Evolutionary conservation across 2,329 filamentous ascomycete species (phyloP).

Genomic region (Xylaria sp.): DNA sequence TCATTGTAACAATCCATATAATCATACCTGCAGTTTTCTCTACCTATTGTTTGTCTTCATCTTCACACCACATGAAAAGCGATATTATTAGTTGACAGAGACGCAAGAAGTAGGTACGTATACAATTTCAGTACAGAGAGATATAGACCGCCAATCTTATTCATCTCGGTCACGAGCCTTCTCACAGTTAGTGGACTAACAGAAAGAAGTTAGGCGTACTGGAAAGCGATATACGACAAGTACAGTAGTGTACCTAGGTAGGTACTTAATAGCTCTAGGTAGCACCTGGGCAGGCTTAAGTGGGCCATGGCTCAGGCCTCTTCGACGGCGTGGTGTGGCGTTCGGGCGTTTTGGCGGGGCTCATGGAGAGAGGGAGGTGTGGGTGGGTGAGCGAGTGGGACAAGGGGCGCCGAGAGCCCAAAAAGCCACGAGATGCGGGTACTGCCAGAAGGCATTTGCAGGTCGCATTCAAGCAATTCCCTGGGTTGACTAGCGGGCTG

Average conservation of each 20-base stretch:
- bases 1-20: too few relatives aligned
- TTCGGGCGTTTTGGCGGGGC: constrained; percentile 14
- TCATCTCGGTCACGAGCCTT: constrained; percentile 26
- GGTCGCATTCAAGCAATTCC: constrained; percentile 12
- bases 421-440: constrained; percentile 34
- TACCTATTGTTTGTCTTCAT: background rate
- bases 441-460: constrained; percentile 16
- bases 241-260: too few relatives aligned
- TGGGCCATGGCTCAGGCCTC: constrained; percentile 9
- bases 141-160: constrained; percentile 34
- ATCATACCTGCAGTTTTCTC: background rate
- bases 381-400: constrained; percentile 27
- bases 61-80: background rate
- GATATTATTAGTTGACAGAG: constrained; percentile 4
- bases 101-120: background rate
- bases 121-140: background rate
- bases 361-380: constrained; percentile 6
- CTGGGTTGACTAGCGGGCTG: background rate
- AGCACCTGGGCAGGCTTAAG: constrained; percentile 8
- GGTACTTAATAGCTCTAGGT: too few relatives aligned
- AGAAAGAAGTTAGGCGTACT: background rate
- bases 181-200: constrained; percentile 1
- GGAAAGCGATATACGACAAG: background rate
- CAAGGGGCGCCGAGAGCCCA: constrained; percentile 1
- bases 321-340: constrained; percentile 28